Evolutionary conservation across 495 filamentous ascomycete genomes (phyloP), one percentile per base, ranked within the genome.

Genomic region (Penicillium flavigenum): DNA sequence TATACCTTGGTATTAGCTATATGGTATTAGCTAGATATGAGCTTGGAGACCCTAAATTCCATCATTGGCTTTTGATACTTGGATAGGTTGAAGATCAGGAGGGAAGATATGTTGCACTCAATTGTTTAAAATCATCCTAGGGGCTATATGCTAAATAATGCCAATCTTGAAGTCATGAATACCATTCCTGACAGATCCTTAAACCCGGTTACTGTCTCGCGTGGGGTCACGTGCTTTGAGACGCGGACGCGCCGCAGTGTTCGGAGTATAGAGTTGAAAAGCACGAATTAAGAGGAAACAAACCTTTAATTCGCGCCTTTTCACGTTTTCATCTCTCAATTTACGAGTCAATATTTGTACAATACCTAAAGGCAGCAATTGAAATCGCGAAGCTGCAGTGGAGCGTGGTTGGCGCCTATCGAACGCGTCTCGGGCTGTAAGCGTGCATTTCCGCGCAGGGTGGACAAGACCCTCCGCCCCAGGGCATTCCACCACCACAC

Each of bases 351-450:
- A 1, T 36, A 38, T 14, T 39, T 38, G 12, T 39, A 24, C 12
- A 22, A 39, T 32, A 55, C 42, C n/a, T 47, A 27, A 3, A 41
- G 24, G 6, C 12, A 36, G 22, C n/a, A 63, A 57, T 60, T 54
- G 45, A 20, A 47, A 45, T 38, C 54, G 63, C 56, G 60, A 68
- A 57, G 53, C 42, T 47, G 52, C 59, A 64, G 72, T 76, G 73
- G 70, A 72, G 69, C 60, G 67, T 73, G 67, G 63, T 64, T 68
- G 73, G 72, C 72, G 73, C 68, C 72, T 76, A 72, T 72, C 67
- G 72, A 76, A 78, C 75, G 75, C 75, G 75, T 78, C 74, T 77
- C 72, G 70, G 73, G 55, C 57, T 74, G 72, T 72, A 76, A 75
- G 73, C 73, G 73, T 75, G 69, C 73, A 73, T 76, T 76, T 73